Evolutionary conservation across 2,329 filamentous ascomycete genomes (phyloP), one percentile per base, ranked within the genome.

Genomic region (Arthrinium phaeospermum): DNA sequence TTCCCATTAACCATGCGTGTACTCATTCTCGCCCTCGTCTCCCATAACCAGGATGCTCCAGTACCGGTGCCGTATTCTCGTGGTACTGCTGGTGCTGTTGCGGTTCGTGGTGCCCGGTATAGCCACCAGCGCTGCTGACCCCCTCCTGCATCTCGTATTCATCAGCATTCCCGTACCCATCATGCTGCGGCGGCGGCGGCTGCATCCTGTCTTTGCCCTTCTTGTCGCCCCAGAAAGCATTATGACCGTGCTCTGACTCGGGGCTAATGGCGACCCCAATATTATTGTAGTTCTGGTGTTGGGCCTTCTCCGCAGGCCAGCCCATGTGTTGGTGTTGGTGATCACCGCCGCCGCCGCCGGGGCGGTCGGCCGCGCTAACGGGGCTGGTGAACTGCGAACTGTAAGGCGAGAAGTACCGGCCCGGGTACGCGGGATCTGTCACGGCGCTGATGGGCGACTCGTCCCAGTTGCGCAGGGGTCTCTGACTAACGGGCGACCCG

Each of bases 381-480:
- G 90, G 90, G 76, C 88, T 91, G 79, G 83, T 89, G 80, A 86
- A 91, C 73, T 90, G 87, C 53, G 88, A 90, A 27, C 83, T 85
- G 77, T 91, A 91, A 0, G 90, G 90, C 4, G 88, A 90, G 74
- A 90, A 86, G 80, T 91, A 89, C 8, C 83, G 85, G 16, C 51
- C 22, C 0, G 83, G 81, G 74, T 83, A 84, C 0, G 76, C 73
- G 73, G 80, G 81, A 67, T 86, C 83, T 1, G 83, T 83, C 13
- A 81, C 83, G 2, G 82, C 83, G 67, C 85, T 88, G 72, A 85
- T 75, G 0, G 85, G 89, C 37, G 86, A 89, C 74, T 88, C 86
- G 34, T 87, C 86, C 88, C 88, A 90, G 44, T 84, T 83, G 27
- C 84, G 81, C 13, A 89, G 80, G 0, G 89, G 88, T 71, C 82